Base-by-base conservation (phyloP, 1,284 basidiomycete species). In the Ustilago trichophora region DNA sequence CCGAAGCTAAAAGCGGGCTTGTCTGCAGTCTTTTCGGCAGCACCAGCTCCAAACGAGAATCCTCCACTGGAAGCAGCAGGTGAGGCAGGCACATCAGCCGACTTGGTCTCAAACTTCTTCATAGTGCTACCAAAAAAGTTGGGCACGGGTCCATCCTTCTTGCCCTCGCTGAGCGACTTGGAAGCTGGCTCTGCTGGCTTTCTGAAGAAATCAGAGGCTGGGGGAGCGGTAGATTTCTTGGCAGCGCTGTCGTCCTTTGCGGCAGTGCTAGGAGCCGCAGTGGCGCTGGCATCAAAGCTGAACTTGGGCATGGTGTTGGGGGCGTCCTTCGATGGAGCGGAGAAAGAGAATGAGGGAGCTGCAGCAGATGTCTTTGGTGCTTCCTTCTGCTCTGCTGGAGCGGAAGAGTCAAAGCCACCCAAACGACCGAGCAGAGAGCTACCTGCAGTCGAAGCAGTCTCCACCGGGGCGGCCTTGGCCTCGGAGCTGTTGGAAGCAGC, bases 141-240 rank as follows among this genome's bases (percentile, higher is more conserved):
- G 33, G 76, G 76, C 13, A 74, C 58, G 0, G 76, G 75, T 6
- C 75, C 75, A 41, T 71, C 67, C 35, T 78, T 76, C 54, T 72
- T 75, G 27, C 49, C 60, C 6, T 71, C 57, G 12, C 15, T 48
- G 13, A 56, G 49, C 12, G 64, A 36, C 5, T 5, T 51, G 15
- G 66, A 38, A 9, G 45, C 48, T 19, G 70, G 40, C 21, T 48
- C 48, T 11, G 46, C 48, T 1, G 66, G 67, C n/a, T 62, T 57
- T 34, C 64, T 65, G 47, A 69, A 68, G 43, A 69, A 69, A 54
- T 59, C 53, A 2, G 65, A 65, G 5, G 66, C 18, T 4, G 65
- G 34, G 24, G 64, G 26, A 24, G 55, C 56, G 5, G 40, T 27
- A 2, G 54, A 29, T 47, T 56, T 68, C 34, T 55, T 64, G 1